Base-by-base conservation (phyloP, 225 moss, liverwort and hornwort species). In the Ulota crispa region DNA sequence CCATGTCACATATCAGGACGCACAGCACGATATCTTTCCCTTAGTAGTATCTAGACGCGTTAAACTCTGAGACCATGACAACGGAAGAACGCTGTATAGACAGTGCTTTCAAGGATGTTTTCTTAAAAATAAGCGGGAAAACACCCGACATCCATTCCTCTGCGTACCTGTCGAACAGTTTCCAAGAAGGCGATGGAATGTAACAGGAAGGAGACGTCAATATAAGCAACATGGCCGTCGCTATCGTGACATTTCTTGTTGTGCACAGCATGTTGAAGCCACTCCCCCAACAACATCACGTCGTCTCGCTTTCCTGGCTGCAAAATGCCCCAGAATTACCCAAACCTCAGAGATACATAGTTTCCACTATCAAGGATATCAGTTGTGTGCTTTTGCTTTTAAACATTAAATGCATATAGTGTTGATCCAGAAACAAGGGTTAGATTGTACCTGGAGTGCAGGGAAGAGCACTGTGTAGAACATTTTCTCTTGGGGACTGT, bases 221-320 rank as follows among this genome's bases (percentile, higher is more conserved):
- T 83, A 62, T 96, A 94, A 76, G 89, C 88, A 82, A 91, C 87
- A 80, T 94, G 96, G 63, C 92, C 96, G 55, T 93, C 91, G 69
- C 60, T 42, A 39, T 93, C 94, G 70, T 94, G 93, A 78, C 94
- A 92, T 57, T 89, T 89, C 77, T 89, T 99, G 50, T 88, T 86
- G 77, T 93, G 93, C 28, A 88, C 89, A 61, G 93, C 91, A 91
- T 96, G 94, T 78, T 93, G 90, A 16, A 99, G 92, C 96, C 99
- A 99, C 70, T 96, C 94, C 81, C 94, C 91, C 57, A 99, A 88
- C 85, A 96, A 88, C 60, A 89, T 82, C 70, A 99, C 99, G 69
- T 99, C 99, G 81, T 96, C 99, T 88, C 99, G 91, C 87, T 94
- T 99, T 72, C 94, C 93, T 87, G 99, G 99, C 96, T 99, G 92